These are phyloP conservation scores for Musa troglodytarum DNA, from an alignment of 176 grass and related monocot species.

Conservation along the genomic window DNA sequence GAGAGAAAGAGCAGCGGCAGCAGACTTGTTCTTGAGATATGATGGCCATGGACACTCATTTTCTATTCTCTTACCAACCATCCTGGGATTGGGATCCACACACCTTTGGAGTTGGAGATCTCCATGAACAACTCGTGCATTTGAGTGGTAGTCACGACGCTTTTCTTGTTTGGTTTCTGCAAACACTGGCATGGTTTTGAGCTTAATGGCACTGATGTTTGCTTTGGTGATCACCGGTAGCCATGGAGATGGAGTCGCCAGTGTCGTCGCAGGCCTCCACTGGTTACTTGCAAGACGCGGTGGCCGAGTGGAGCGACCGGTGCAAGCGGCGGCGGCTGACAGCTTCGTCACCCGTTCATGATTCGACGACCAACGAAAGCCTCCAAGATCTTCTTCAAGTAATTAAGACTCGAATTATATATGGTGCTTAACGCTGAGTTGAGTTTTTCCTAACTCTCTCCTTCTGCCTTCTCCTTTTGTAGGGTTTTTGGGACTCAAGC, in stretches of 20 bases:
- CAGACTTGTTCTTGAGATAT: slow-evolving; percentile 15
- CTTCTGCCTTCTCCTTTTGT: neutral
- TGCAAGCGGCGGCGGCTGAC: slow-evolving; percentile 19
- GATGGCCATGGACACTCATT: slow-evolving; percentile 35
- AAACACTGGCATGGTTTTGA: neutral
- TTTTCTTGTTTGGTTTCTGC: neutral
- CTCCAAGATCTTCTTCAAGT: slow-evolving; percentile 61
- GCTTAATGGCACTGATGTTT: neutral
- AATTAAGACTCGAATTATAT: neutral
- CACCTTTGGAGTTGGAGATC: slow-evolving; percentile 27
- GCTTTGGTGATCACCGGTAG: neutral
- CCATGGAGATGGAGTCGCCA: slow-evolving; percentile 31
- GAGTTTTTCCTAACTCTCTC: neutral
- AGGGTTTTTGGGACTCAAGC: slow-evolving; percentile 72
- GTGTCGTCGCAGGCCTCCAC: slow-evolving; percentile 9
- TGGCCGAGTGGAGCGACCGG: slow-evolving; percentile 13
- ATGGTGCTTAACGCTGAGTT: neutral
- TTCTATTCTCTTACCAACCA: slow-evolving; percentile 13
- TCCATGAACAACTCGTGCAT: slow-evolving; percentile 50
- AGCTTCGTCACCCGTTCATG: slow-evolving; percentile 1
- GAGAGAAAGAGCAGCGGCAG: neutral
- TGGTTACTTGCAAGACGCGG: slow-evolving; percentile 13
- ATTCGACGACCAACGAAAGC: slow-evolving; percentile 21
- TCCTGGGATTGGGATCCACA: slow-evolving; percentile 37
- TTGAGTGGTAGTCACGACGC: slow-evolving; percentile 8